These are phyloP conservation scores for Coemansia reversa DNA, from an alignment of 192 early-diverging fungal genomes.

Conservation along the genomic window DNA sequence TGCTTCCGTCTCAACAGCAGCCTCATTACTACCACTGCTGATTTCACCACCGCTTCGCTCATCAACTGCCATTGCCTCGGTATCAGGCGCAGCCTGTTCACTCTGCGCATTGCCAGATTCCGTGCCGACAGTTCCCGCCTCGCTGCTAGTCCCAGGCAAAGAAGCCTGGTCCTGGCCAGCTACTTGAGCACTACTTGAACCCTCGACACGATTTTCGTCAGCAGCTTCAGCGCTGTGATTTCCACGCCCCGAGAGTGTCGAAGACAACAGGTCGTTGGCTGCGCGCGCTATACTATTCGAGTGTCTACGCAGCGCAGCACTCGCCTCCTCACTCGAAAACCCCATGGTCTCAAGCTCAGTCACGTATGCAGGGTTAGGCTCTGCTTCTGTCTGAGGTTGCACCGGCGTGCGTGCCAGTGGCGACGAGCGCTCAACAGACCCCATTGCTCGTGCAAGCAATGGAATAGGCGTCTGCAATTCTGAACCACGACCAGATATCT, in stretches of 20 bases:
- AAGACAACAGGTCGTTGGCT: slow-evolving; percentile 76
- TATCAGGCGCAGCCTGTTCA: slow-evolving; percentile 20
- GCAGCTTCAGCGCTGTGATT: not conserved
- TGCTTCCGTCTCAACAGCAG: not conserved
- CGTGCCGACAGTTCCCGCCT: slow-evolving; percentile 32
- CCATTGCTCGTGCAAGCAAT: slow-evolving; percentile 25
- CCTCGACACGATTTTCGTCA: not conserved
- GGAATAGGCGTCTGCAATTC: slow-evolving; percentile 36
- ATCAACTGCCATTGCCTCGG: slow-evolving; percentile 44
- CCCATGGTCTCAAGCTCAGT: slow-evolving; percentile 86
- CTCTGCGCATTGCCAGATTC: slow-evolving; percentile 3
- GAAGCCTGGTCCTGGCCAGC: not conserved
- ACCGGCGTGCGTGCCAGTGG: slow-evolving; percentile 13
- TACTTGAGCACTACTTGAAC: not conserved
- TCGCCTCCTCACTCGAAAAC: slow-evolving; percentile 74
- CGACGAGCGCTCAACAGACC: slow-evolving; percentile 13
- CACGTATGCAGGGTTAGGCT: slow-evolving; percentile 63
- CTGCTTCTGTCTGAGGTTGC: slow-evolving; percentile 6
- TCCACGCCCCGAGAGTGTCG: slow-evolving; percentile 2
- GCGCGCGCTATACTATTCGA: slow-evolving; percentile 78
- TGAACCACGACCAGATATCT: slow-evolving; percentile 9
- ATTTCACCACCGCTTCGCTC: slow-evolving; percentile 13
- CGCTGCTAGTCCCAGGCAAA: slow-evolving; percentile 10
- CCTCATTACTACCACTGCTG: slow-evolving; percentile 6
- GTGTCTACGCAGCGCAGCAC: slow-evolving; percentile 72